A percentile compares a stretch with the other conserved stretches of the same genome.
These are phyloP conservation scores for Eucalyptus viminalis DNA, from an alignment of 345 rosid species.

Conservation along the genomic window DNA sequence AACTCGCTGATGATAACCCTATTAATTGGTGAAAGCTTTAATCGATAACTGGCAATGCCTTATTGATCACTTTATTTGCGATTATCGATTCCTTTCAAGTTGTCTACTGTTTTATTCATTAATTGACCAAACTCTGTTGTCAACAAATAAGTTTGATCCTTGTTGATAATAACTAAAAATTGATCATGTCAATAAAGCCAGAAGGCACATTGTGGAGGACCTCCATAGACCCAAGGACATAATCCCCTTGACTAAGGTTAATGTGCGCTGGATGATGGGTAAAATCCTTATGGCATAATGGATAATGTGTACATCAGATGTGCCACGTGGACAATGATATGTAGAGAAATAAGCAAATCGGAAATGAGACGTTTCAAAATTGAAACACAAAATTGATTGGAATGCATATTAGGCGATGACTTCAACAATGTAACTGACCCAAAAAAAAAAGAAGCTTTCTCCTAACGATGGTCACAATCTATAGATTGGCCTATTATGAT, in stretches of 20 bases:
- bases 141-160: neutral
- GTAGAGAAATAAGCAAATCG: neutral
- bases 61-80: neutral
- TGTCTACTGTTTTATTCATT: neutral
- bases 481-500: neutral
- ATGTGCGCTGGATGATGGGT: neutral
- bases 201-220: neutral
- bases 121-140: neutral
- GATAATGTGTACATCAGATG: neutral
- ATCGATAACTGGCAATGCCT: neutral
- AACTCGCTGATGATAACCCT: neutral
- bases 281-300: neutral
- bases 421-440: neutral
- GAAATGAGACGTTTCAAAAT: neutral
- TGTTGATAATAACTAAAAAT: neutral
- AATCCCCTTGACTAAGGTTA: neutral
- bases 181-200: neutral
- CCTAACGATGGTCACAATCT: neutral
- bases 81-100: neutral
- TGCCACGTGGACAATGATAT: neutral
- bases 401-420: accelerated
- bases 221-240: neutral
- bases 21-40: neutral
- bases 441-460: neutral
- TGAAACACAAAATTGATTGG: neutral